Percentiles rank a stretch among this genome's conserved stretches.
Conservation (phyloP, 192 early-diverging fungal species). For the Podila horticola region DNA sequence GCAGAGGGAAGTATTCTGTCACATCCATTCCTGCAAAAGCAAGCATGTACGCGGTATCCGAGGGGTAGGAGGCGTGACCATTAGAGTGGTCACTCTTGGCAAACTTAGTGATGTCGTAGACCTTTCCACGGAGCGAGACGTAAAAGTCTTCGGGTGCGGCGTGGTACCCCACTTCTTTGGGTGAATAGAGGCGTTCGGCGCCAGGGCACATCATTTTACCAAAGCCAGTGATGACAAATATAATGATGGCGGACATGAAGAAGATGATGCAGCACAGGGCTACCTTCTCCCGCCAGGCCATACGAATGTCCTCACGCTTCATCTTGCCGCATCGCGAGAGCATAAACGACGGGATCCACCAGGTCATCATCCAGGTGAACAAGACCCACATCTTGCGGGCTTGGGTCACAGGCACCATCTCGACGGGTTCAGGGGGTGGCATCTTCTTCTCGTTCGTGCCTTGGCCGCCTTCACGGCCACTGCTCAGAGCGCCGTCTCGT, state of each 20-base stretch:
- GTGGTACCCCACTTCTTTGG: constrained; percentile 68
- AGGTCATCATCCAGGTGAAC: constrained; percentile 86
- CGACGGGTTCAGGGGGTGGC: constrained; percentile 34
- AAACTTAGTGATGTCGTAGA: constrained; percentile 77
- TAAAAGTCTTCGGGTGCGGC: constrained; percentile 68
- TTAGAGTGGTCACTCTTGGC: constrained; percentile 64
- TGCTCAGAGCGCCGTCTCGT: not conserved
- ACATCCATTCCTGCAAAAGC: constrained; percentile 72
- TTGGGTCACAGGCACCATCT: constrained; percentile 58
- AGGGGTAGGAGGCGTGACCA: constrained; percentile 54
- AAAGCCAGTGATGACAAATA: constrained; percentile 92
- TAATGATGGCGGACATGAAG: constrained; percentile 74
- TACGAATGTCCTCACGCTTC: constrained; percentile 90
- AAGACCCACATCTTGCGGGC: constrained; percentile 72
- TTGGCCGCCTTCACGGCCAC: not conserved
- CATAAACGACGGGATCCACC: constrained; percentile 78
- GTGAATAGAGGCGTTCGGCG: constrained; percentile 68
- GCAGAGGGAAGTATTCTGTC: constrained; percentile 70
- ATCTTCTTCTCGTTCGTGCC: constrained; percentile 36
- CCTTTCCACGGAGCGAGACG: constrained; percentile 72
- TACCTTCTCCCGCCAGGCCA: constrained; percentile 97
- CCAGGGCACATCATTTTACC: constrained; percentile 86
- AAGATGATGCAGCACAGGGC: constrained; percentile 87
- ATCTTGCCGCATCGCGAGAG: constrained; percentile 72
- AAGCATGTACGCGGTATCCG: constrained; percentile 54